Conservation (phyloP, 768 basidiomycete species). For the Hygrophoropsis aurantiaca region DNA sequence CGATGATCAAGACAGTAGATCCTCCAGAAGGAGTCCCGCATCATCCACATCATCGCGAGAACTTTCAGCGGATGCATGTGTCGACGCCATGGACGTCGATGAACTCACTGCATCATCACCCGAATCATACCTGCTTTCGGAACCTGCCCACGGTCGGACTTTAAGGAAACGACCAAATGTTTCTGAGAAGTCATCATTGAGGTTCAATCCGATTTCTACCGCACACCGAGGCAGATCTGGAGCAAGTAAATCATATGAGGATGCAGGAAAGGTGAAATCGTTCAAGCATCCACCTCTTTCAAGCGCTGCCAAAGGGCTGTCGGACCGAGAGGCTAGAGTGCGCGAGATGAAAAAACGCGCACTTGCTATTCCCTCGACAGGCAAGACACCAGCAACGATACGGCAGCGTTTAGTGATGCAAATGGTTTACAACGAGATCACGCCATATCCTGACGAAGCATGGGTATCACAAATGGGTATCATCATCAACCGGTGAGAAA, state of each 20-base stretch:
- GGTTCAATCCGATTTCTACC: slow-evolving; percentile 19
- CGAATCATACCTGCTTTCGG: slow-evolving; percentile 24
- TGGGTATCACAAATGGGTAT: slow-evolving; percentile 62
- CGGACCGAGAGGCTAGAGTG: slow-evolving; percentile 30
- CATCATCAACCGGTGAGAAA: slow-evolving; percentile 50
- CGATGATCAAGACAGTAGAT: slow-evolving; percentile 27
- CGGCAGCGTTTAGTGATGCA: slow-evolving; percentile 58
- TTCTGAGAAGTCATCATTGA: slow-evolving; percentile 24
- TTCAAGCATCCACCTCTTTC: slow-evolving; percentile 21
- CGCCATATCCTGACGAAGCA: slow-evolving; percentile 61
- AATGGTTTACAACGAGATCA: slow-evolving; percentile 66
- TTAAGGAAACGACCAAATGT: slow-evolving; percentile 21
- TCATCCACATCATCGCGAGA: slow-evolving; percentile 33
- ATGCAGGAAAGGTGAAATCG: slow-evolving; percentile 24
- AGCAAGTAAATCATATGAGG: slow-evolving; percentile 23
- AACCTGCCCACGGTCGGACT: slow-evolving; percentile 22
- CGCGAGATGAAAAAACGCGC: slow-evolving; percentile 31
- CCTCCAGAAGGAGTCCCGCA: slow-evolving; percentile 26
- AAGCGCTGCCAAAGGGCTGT: slow-evolving; percentile 18
- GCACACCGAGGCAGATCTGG: slow-evolving; percentile 24
- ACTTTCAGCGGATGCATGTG: slow-evolving; percentile 24
- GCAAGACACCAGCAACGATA: slow-evolving; percentile 49
- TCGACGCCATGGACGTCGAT: slow-evolving; percentile 27
- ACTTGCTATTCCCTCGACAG: slow-evolving; percentile 31
- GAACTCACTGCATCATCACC: slow-evolving; percentile 19